phyloP scores from a whole-genome alignment of 805 yeast species.

The Candida hispaniensis region DNA sequence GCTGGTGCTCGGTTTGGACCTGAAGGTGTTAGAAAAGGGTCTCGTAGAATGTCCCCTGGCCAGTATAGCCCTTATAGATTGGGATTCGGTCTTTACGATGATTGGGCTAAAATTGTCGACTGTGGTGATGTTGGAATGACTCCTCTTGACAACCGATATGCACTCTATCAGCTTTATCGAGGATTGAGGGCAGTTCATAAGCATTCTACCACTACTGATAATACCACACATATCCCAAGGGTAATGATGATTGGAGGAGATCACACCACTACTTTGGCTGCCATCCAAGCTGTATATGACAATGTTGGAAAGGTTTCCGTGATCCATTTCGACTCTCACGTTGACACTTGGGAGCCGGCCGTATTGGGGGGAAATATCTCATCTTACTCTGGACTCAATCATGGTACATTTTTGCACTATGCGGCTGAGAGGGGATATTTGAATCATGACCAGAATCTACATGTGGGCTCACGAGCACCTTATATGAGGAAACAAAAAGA shows the following conservation, averaged over 20 bases:
- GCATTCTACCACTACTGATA: constrained; percentile 21
- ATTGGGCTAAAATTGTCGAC: constrained; percentile 39
- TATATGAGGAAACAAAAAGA: constrained; percentile 40
- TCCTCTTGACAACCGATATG: constrained; percentile 51
- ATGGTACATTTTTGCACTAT: constrained; percentile 60
- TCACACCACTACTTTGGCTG: constrained; percentile 63
- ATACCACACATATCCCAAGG: constrained; percentile 42
- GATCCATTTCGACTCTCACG: constrained; percentile 61
- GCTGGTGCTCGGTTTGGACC: constrained; percentile 83
- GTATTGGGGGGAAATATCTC: constrained; percentile 53
- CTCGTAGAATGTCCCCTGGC: constrained; percentile 30
- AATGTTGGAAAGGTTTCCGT: constrained; percentile 54
- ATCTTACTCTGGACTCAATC: constrained; percentile 48
- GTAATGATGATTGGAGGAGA: constrained; percentile 68
- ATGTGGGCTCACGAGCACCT: constrained; percentile 59
- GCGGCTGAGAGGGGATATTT: constrained; percentile 59
- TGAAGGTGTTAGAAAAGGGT: constrained; percentile 32
- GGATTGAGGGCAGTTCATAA: constrained; percentile 37
- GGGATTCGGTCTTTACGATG: constrained; percentile 51
- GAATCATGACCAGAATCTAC: constrained; percentile 38
- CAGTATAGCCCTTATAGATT: constrained; percentile 38
- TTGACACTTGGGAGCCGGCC: constrained; percentile 61
- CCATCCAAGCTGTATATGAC: constrained; percentile 47
- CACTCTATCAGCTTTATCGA: constrained; percentile 45
- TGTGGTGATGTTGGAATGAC: constrained; percentile 61